phyloP scores from a whole-genome alignment of 805 yeast genomes.

The Spathaspora sp. region DNA sequence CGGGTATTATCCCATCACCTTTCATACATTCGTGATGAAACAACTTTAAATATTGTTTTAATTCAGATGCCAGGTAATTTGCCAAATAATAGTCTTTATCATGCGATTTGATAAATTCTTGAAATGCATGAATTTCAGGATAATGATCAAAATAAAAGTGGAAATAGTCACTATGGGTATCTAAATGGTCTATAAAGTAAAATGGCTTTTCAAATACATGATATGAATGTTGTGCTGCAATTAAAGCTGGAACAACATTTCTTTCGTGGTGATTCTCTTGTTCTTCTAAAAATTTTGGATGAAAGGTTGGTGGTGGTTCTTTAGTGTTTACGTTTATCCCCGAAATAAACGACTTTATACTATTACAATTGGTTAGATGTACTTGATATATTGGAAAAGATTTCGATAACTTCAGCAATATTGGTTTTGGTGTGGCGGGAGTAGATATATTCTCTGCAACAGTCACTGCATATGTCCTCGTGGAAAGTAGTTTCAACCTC shows the following conservation, averaged over 20 bases:
- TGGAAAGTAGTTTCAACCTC: not conserved
- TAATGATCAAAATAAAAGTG: not conserved
- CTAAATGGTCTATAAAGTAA: not conserved
- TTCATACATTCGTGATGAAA: not conserved
- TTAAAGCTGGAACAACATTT: not conserved
- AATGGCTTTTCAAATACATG: not conserved
- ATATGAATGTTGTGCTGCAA: not conserved
- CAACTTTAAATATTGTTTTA: not conserved
- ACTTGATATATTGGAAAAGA: not conserved
- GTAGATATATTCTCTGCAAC: not conserved
- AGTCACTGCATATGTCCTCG: not conserved
- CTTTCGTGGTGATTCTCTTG: not conserved
- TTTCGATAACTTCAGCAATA: not conserved
- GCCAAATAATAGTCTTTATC: not conserved
- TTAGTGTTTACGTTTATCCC: not conserved
- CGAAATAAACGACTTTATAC: not conserved
- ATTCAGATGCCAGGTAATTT: not conserved
- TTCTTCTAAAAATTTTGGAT: not conserved
- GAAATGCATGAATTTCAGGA: not conserved
- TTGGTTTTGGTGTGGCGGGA: not conserved
- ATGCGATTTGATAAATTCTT: not conserved
- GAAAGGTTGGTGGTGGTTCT: not conserved
- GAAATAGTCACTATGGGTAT: not conserved
- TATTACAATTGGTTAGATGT: not conserved
- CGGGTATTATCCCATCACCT: not conserved